Evolutionary conservation across 129 eudicot genomes (phyloP).

Genomic region (Mikania micrantha): DNA sequence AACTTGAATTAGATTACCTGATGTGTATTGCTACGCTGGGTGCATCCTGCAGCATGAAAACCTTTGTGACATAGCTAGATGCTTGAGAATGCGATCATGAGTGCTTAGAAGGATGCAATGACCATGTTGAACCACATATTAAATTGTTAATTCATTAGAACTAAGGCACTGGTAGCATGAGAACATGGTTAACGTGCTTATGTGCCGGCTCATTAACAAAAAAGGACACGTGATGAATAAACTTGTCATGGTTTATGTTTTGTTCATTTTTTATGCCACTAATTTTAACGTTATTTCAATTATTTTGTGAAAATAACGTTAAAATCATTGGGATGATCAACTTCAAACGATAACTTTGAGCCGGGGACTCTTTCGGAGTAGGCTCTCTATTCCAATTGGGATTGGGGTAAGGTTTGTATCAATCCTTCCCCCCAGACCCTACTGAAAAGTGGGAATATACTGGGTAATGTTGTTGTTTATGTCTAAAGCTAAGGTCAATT

Average conservation of each 20-base stretch:
- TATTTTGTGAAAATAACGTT: too few relatives aligned
- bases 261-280: background rate
- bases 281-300: background rate
- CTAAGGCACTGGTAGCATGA: background rate
- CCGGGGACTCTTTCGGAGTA: too few relatives aligned
- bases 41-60: background rate
- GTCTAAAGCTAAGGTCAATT: background rate
- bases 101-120: background rate
- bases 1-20: background rate
- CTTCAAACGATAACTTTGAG: too few relatives aligned
- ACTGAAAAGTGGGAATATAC: too few relatives aligned
- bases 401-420: too few relatives aligned
- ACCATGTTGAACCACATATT: background rate
- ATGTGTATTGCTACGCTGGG: background rate
- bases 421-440: too few relatives aligned
- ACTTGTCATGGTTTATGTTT: background rate
- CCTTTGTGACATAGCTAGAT: background rate
- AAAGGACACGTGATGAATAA: background rate
- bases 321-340: too few relatives aligned
- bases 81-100: background rate
- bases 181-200: background rate
- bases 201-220: background rate
- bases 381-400: too few relatives aligned
- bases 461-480: background rate
- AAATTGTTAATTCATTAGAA: background rate